A percentile compares a stretch with the other conserved stretches of the same genome.
These are phyloP conservation scores for Trichomonas gallinae DNA, from an alignment of 208 protist genomes.

Conservation along the genomic window DNA sequence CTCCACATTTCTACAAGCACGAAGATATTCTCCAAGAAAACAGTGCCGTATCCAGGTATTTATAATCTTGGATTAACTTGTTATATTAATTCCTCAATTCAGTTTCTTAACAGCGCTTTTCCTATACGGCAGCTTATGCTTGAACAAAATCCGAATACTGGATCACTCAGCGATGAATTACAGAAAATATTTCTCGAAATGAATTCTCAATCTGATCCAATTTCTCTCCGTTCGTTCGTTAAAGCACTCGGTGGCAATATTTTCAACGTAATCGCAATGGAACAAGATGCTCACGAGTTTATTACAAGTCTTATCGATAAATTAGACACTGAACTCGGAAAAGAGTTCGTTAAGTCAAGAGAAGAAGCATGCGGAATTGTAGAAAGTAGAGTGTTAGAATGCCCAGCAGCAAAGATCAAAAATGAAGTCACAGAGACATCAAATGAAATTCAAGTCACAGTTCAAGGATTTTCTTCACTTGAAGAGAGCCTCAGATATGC, in stretches of 20 bases:
- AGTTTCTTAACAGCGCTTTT: background rate
- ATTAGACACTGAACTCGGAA: background rate
- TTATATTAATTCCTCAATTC: background rate
- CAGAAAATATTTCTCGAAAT: background rate
- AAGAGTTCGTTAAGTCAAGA: background rate
- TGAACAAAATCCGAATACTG: background rate
- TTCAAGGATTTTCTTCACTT: background rate
- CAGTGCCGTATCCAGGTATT: background rate
- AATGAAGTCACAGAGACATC: background rate
- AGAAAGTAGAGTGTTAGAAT: background rate
- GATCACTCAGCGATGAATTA: background rate
- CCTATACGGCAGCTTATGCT: background rate
- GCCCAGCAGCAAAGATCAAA: background rate
- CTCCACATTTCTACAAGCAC: background rate
- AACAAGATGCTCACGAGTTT: constrained; percentile 3
- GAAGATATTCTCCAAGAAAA: background rate
- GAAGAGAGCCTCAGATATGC: background rate
- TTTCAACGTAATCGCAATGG: background rate
- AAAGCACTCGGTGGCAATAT: background rate
- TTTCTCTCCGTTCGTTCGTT: background rate
- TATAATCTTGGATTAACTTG: background rate
- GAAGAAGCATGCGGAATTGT: background rate
- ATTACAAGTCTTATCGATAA: background rate
- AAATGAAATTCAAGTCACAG: background rate
- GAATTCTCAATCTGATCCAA: background rate